Evolutionary conservation across 2,329 filamentous ascomycete genomes (phyloP), one percentile per base, ranked within the genome.

Genomic region (Parastagonospora avenae): DNA sequence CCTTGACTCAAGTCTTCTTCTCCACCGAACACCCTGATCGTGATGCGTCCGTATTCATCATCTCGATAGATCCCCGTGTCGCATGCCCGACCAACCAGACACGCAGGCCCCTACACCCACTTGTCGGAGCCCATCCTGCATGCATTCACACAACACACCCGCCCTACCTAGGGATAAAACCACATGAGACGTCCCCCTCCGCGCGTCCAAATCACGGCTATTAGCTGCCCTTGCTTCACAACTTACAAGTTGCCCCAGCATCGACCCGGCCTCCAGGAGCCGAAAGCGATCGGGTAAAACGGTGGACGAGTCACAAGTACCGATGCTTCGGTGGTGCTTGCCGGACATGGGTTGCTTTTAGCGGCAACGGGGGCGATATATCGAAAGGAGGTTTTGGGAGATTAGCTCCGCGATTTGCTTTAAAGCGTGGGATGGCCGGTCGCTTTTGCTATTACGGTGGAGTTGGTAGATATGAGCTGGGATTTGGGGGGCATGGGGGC

Each of bases 321-420:
- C 19, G 19, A 24, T 24, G 19, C 5, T 3, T 24, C 19, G 19
- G 5, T 24, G 19, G 19, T 24, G 19, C 19, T 24, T 24, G 19
- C 19, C 19, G 19, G 19, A 24, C 19, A 24, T 24, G 19, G 19
- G 19, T 24, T 3, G 19, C 19, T 24, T 24, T 24, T 24, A 24
- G 19, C 19, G 19, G 19, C 19, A 24, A 24, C 19, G 19, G 19
- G 19, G 19, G 19, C 19, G 46, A 54, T 57, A 54, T 52, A 57
- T 54, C 48, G 54, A 57, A 58, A 48, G 8, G 36, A 47, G 49
- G 42, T 33, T 50, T 50, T 60, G 45, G 46, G 48, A 48, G 11
- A 49, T 42, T 36, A 53, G 48, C 42, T 59, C 51, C 55, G 55
- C 46, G 12, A 24, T 24, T 24, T 24, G 19, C 19, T 24, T 24